These are phyloP conservation scores for Trichophaea hybrida DNA, from an alignment of 2,329 filamentous ascomycete species.

Conservation along the genomic window DNA sequence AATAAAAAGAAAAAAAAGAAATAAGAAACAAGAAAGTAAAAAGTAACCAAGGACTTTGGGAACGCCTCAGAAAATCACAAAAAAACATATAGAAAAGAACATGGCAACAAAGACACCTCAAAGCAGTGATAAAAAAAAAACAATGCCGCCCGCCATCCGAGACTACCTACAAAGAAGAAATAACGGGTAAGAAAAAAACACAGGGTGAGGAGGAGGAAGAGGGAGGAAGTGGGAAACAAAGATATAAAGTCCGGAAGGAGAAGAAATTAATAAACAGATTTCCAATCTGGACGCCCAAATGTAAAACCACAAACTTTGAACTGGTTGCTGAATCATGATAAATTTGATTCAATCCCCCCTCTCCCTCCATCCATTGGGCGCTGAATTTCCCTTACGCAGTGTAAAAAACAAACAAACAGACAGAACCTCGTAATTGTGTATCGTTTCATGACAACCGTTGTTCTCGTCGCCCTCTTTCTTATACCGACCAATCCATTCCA, in stretches of 20 bases:
- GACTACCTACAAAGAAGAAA: background rate
- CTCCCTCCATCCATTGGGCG: background rate
- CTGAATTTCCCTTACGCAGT: background rate
- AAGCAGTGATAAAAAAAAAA: too few relatives aligned
- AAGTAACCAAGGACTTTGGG: too few relatives aligned
- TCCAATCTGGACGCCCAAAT: too few relatives aligned
- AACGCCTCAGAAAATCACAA: background rate
- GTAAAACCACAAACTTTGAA: background rate
- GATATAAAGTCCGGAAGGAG: too few relatives aligned
- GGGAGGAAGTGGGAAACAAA: too few relatives aligned
- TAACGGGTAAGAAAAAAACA: slow-evolving; percentile 4
- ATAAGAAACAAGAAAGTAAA: too few relatives aligned
- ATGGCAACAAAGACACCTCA: too few relatives aligned
- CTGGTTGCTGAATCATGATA: slow-evolving; percentile 7
- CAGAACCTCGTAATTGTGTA: background rate
- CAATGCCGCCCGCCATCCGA: background rate
- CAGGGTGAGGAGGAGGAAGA: background rate
- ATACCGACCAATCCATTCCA: background rate
- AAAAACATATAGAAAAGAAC: background rate
- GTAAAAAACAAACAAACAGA: background rate
- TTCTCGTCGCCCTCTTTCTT: background rate
- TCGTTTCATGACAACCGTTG: slow-evolving; percentile 3
- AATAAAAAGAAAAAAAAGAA: too few relatives aligned
- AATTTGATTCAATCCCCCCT: slow-evolving; percentile 1
- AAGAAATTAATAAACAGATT: too few relatives aligned